Percentiles rank a stretch among this genome's conserved stretches.
These are phyloP conservation scores for Nicotiana otophora DNA, from an alignment of 257 asterid species.

Conservation along the genomic window DNA sequence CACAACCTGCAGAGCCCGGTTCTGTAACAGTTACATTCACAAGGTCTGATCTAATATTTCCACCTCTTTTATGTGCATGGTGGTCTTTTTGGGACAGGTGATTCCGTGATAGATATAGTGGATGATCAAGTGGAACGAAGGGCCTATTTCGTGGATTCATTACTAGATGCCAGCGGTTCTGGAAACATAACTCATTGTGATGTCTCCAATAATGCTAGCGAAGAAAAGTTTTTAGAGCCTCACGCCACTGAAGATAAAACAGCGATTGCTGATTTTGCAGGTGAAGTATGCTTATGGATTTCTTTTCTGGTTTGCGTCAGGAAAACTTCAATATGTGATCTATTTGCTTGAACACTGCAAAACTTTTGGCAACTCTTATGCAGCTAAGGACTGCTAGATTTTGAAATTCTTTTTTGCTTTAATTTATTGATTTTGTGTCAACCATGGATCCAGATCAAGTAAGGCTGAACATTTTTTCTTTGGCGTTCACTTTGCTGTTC, in stretches of 20 bases:
- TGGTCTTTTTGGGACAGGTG: slow-evolving; percentile 33
- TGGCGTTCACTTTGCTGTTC: not conserved
- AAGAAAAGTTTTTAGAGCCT: slow-evolving; percentile 38
- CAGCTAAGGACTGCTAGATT: not conserved
- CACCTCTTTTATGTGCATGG: not conserved
- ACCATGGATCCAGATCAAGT: not conserved
- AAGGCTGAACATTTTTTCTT: not conserved
- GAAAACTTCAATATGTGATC: not conserved
- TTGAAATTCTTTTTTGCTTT: not conserved
- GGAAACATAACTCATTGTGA: slow-evolving; percentile 32
- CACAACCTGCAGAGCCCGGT: not conserved
- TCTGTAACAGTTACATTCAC: not conserved
- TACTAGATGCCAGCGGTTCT: slow-evolving; percentile 39
- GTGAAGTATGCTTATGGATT: slow-evolving; percentile 22
- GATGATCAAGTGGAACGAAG: slow-evolving; percentile 61
- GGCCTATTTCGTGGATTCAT: slow-evolving; percentile 76
- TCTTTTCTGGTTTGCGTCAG: not conserved
- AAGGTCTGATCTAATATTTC: not conserved
- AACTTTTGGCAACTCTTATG: not conserved
- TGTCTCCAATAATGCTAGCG: slow-evolving; percentile 26
- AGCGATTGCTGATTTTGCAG: slow-evolving; percentile 9
- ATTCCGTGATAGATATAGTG: slow-evolving; percentile 35
- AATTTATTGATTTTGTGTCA: not conserved
- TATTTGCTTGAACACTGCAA: not conserved
- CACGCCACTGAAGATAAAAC: slow-evolving; percentile 21